These are phyloP conservation scores for Plasmodium gaboni DNA, from an alignment of 169 alveolate genomes.

Conservation along the genomic window DNA sequence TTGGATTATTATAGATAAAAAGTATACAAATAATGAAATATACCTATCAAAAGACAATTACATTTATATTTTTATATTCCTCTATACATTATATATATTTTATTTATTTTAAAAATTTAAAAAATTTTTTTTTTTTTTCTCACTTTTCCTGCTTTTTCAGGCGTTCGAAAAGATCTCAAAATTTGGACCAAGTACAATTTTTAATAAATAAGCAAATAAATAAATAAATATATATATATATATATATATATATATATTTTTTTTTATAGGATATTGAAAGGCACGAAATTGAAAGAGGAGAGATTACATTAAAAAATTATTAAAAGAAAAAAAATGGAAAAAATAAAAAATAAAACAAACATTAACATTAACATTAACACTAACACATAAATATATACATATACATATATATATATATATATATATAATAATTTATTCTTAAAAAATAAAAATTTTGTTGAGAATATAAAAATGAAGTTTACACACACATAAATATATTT, in stretches of 20 bases:
- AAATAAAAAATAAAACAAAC: neutral
- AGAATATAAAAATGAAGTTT: neutral
- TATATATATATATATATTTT: too few species aligned
- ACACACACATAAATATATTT: neutral
- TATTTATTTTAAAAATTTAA: too few species aligned
- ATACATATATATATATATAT: constrained; percentile 8
- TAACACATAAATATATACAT: neutral
- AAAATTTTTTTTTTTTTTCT: neutral
- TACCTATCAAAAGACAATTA: too few species aligned
- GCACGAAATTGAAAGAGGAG: constrained; percentile 52
- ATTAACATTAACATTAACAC: neutral
- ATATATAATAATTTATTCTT: neutral
- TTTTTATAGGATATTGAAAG: constrained; percentile 65
- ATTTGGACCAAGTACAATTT: constrained; percentile 17
- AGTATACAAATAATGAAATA: neutral
- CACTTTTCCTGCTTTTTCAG: constrained; percentile 1
- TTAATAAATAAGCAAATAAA: neutral
- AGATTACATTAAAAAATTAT: constrained; percentile 37
- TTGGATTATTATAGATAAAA: constrained; percentile 73
- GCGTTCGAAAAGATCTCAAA: constrained; percentile 22
- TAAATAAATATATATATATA: neutral
- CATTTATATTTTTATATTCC: too few species aligned
- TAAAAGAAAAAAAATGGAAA: neutral
- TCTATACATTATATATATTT: too few species aligned
- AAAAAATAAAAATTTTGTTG: too few species aligned